Base-by-base conservation (phyloP, 1,284 basidiomycete species). In the Irpex sp. region DNA sequence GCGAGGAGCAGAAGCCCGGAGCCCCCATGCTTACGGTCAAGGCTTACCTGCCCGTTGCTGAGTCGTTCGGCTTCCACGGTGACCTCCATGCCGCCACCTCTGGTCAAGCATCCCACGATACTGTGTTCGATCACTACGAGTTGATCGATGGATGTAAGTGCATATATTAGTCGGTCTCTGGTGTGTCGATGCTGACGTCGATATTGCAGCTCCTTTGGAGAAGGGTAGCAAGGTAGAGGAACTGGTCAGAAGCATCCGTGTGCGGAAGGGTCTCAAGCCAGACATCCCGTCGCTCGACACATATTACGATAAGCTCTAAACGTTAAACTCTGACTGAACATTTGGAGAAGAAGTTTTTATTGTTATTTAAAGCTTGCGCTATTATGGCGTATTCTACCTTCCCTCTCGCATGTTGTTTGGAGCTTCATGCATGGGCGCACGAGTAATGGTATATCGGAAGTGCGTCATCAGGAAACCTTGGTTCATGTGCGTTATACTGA, bases 21-120 rank as follows among this genome's bases (percentile, higher is more conserved):
- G 98, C 97, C 26, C 97, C 97, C 66, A 98, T 99, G 95, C 98
- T 97, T 87, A 99, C 94, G 63, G 93, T 99, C 81, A 99, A 98
- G 89, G 96, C 96, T 39, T 97, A 96, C 85, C 84, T 98, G 60
- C 97, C 97, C 75, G 95, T 98, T 79, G 83, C 85, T 78, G 97
- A 98, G 81, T 98, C 97, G 17, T 99, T 99, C 83, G 97, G 97
- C 71, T 99, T 99, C 91, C 98, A 97, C 80, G 95, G 92, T 72
- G 96, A 94, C 71, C 88, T 99, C 62, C 93, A 97, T 73, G 87
- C 90, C 74, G 90, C 92, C 65, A 99, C 97, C 58, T 88, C 86
- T 76, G 97, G 97, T 64, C 97, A 99, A 83, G 97, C 97, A 69
- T 98, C 98, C 95, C 96, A 96, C 65, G 97, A 98, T 78, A 78